phyloP scores from a whole-genome alignment of 2,329 filamentous ascomycete genomes.

The Pestalotiopsis sp. region DNA sequence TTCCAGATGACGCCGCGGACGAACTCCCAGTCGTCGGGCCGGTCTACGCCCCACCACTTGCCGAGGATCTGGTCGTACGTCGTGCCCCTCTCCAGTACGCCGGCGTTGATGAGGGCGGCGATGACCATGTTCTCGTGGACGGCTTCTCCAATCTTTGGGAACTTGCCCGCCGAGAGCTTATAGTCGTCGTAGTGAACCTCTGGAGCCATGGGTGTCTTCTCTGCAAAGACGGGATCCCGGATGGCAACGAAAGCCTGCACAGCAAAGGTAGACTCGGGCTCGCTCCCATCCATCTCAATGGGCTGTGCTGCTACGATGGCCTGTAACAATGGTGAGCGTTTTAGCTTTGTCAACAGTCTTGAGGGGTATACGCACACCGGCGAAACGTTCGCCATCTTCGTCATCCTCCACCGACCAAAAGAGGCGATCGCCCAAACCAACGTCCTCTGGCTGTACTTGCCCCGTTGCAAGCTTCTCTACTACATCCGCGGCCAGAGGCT shows the following conservation, averaged over 20 bases:
- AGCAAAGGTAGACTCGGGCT: not conserved
- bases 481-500: not conserved
- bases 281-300: not conserved
- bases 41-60: not conserved
- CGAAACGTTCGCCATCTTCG: not conserved
- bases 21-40: not conserved
- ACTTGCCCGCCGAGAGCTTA: not conserved
- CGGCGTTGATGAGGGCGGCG: not conserved
- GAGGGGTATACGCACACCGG: not conserved
- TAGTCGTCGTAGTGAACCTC: not conserved
- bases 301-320: not conserved
- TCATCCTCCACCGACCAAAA: not conserved
- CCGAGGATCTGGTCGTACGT: not conserved
- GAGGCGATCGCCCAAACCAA: not conserved
- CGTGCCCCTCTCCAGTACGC: not conserved
- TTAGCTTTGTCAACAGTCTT: no score
- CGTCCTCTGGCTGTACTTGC: not conserved
- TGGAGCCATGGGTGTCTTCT: not conserved
- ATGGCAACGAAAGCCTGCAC: not conserved
- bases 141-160: not conserved
- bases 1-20: slow-evolving; percentile 1
- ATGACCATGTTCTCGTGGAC: not conserved
- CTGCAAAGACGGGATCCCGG: not conserved
- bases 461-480: not conserved
- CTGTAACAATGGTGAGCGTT: not conserved